Conservation (phyloP, 305 asterid species). For the Fraxinus sp. region DNA sequence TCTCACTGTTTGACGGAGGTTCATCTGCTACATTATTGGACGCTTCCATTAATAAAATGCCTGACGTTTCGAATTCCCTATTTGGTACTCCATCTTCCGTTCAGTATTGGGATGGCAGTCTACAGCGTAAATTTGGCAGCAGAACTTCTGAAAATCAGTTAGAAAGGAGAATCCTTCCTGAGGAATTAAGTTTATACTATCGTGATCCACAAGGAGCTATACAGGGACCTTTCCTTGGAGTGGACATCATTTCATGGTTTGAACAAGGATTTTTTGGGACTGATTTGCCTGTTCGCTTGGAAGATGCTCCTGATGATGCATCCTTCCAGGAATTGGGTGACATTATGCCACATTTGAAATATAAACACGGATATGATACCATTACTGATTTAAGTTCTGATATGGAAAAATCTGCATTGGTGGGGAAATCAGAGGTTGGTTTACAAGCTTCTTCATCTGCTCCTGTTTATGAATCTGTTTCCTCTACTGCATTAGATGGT, state of each 20-base stretch:
- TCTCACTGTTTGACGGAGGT: constrained; percentile 36
- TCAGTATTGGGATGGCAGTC: constrained; percentile 50
- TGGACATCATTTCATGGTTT: constrained; percentile 92
- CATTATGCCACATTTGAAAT: constrained; percentile 83
- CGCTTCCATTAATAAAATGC: constrained; percentile 33
- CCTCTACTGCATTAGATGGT: constrained; percentile 41
- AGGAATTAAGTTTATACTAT: constrained; percentile 84
- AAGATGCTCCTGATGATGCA: constrained; percentile 75
- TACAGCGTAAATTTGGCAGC: constrained; percentile 38
- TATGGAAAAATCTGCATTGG: constrained; percentile 48
- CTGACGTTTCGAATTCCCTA: constrained; percentile 43
- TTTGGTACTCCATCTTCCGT: constrained; percentile 43
- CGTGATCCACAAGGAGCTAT: constrained; percentile 94
- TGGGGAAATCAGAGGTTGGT: constrained; percentile 44
- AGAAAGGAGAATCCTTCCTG: constrained; percentile 57
- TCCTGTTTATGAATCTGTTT: constrained; percentile 45
- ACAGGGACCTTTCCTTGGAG: constrained; percentile 98
- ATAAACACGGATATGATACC: constrained; percentile 40
- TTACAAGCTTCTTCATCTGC: constrained; percentile 38
- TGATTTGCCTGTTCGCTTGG: constrained; percentile 89
- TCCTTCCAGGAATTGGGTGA: constrained; percentile 81
- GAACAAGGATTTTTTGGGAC: constrained; percentile 96
- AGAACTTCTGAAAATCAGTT: constrained; percentile 42
- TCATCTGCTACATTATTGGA: constrained; percentile 36
- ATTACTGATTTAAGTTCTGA: constrained; percentile 36